A percentile compares a stretch with the other conserved stretches of the same genome.
Evolutionary conservation across 1,284 basidiomycete species (phyloP).

Genomic region (Cryptococcus hybrid): DNA sequence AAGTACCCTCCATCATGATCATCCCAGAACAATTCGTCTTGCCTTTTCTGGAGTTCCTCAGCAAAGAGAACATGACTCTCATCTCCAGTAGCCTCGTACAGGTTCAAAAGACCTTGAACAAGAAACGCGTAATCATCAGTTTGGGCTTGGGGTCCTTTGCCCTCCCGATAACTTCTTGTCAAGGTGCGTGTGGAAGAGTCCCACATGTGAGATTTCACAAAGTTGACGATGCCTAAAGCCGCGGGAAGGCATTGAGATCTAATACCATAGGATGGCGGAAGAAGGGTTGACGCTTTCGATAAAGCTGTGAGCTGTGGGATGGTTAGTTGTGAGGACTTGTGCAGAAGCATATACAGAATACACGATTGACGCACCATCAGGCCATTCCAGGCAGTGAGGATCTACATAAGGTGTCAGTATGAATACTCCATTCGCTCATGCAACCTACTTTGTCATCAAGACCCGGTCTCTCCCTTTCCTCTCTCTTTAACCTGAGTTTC

Average conservation of each 20-base stretch:
- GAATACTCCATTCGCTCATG: too few relatives aligned
- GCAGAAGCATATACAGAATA: neutral
- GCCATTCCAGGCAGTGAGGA: slow-evolving; percentile 54
- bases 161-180: slow-evolving; percentile 37
- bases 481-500: slow-evolving; percentile 44
- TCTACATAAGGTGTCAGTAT: slow-evolving; percentile 4
- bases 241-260: slow-evolving; percentile 10
- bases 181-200: slow-evolving; percentile 21
- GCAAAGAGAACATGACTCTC: slow-evolving; percentile 49
- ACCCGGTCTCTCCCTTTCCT: slow-evolving; percentile 51
- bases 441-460: slow-evolving; percentile 51
- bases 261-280: slow-evolving; percentile 24
- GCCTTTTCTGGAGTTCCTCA: slow-evolving; percentile 49
- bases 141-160: slow-evolving; percentile 39
- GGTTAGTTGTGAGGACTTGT: neutral
- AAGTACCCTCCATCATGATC: slow-evolving; percentile 52
- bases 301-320: slow-evolving; percentile 28
- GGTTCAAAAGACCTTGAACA: slow-evolving; percentile 42
- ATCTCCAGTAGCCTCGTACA: slow-evolving; percentile 51
- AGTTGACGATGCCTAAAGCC: slow-evolving; percentile 23
- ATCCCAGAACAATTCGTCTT: slow-evolving; percentile 54
- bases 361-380: slow-evolving; percentile 48
- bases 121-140: slow-evolving; percentile 47
- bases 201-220: slow-evolving; percentile 32
- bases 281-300: slow-evolving; percentile 18